Base-by-base conservation (phyloP, 2,329 filamentous ascomycete genomes). In the Exophiala viscosa region DNA sequence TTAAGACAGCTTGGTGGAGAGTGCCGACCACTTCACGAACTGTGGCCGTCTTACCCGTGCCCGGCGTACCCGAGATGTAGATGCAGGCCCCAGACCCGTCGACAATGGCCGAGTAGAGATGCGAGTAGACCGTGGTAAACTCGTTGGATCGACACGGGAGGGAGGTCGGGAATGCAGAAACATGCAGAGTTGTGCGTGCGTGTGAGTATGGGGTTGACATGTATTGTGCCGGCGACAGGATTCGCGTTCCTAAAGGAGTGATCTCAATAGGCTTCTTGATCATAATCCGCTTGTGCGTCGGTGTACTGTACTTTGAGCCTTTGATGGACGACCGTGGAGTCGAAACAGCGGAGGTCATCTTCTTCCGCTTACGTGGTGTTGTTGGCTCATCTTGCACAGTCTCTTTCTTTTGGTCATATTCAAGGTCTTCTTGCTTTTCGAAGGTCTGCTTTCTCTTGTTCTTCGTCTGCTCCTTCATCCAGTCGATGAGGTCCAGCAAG, bases 31-130 rank as follows among this genome's bases (percentile, higher is more conserved):
- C 93, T 70, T 99, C 93, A 43, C 93, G 87, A 8, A 99, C 93
- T 0, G 95, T 99, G 10, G 93, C 93, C 1, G 93, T 99, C 70
- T 99, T 99, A 28, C 93, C 93, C 0, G 93, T 99, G 6, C 95
- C 93, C 0, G 95, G 93, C 0, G 92, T 97, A n/a, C 93, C 93
- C 0, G 93, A 97, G 54, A 99, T 99, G 72, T 99, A 99, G 66
- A 99, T 97, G 69, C 95, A 99, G 28, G 92, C 88, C 11, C 95
- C 95, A 1, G 87, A 88, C 14, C 92, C 93, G 61, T 96, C 92
- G 11, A 87, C 87, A 65, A 99, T 99, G 47, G 95, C 93, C 6
- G 90, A 87, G 66, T 96, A 91, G 32, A 99, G 84, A 68, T 97
- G 90, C 3, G 88, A 88, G 66, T 97, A 96, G 5, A 99, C 93